These are phyloP conservation scores for Amanita rubescens DNA, from an alignment of 768 basidiomycete genomes.

Conservation along the genomic window DNA sequence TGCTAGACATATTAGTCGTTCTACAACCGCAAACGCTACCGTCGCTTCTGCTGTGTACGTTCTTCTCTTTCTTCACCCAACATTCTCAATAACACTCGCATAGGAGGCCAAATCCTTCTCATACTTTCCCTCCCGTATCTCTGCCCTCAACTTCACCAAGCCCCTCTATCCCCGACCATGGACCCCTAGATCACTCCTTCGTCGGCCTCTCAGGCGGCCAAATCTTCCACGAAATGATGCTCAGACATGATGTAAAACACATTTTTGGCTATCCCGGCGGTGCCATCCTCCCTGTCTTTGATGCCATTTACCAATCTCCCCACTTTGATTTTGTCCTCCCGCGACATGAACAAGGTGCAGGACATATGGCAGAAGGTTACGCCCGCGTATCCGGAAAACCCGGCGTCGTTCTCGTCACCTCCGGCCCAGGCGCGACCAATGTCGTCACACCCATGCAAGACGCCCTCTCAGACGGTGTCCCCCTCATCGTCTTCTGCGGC, in stretches of 20 bases:
- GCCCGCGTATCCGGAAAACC: slow-evolving; percentile 96
- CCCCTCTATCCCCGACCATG: slow-evolving; percentile 30
- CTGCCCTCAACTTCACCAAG: slow-evolving; percentile 22
- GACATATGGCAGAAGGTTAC: slow-evolving; percentile 99
- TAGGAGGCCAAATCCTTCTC: slow-evolving; percentile 60
- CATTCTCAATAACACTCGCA: slow-evolving; percentile 1
- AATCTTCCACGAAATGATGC: slow-evolving; percentile 99
- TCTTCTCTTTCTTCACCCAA: background rate
- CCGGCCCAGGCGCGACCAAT: slow-evolving; percentile 97
- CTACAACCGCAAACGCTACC: slow-evolving; percentile 51
- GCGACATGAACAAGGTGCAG: slow-evolving; percentile 95
- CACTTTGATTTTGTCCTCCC: slow-evolving; percentile 96
- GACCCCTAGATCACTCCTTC: slow-evolving; percentile 72
- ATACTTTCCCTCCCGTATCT: slow-evolving; percentile 34
- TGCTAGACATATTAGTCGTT: slow-evolving; percentile 67
- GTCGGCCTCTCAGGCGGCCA: slow-evolving; percentile 92
- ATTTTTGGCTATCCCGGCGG: slow-evolving; percentile 98
- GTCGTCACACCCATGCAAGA: slow-evolving; percentile 98
- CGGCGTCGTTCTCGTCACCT: slow-evolving; percentile 96
- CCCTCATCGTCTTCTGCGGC: slow-evolving; percentile 91
- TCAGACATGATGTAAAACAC: slow-evolving; percentile 91
- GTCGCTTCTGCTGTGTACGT: slow-evolving; percentile 58
- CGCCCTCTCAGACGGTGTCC: slow-evolving; percentile 88
- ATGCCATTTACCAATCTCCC: slow-evolving; percentile 94
- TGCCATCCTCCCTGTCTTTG: slow-evolving; percentile 98